Base-by-base conservation (phyloP, 345 rosid genomes). In the Ceriops zippeliana region DNA sequence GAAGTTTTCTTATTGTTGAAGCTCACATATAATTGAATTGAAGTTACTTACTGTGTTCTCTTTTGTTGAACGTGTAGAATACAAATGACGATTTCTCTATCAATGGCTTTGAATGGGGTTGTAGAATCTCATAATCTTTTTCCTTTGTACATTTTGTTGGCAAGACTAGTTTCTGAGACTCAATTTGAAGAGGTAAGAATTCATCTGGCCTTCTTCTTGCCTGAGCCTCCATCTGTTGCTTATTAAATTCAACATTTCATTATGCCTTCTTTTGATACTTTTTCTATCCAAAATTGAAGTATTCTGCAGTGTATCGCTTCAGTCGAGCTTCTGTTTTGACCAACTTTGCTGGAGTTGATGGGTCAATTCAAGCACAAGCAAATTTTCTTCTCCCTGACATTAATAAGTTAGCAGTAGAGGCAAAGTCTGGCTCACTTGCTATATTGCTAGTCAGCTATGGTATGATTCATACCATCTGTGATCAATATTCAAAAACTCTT, bases 371-470 rank as follows among this genome's bases (percentile, higher is more conserved):
- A 82, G 80, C 82, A 67, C 91, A 85, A 76, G 97, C 86, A 73
- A 85, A 73, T 79, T 90, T 96, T 70, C 20, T 86, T 75, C 92
- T 96, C 60, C 98, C 99, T 70, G 98, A 91, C 70, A 84, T 89
- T 68, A 89, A 77, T 76, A 89, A 82, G 79, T 87, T 96, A 69
- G 84, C 85, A 21, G 67, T 81, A 78, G 96, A 96, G 80, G 89
- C 91, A 30, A 92, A 87, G 79, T 84, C 86, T 60, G 88, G 95
- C 63, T 84, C 97, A 34, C 95, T 96, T 54, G 74, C 87, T 62
- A 79, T 96, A 76, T 79, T 96, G 86, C 83, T 96, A 73, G 84
- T 96, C 65, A 89, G 90, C 85, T 85, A 83, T 79, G 99, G 99
- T 92, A 84, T 64, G 86, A 62, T 65, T 65, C 54, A 54, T 47